phyloP scores from a whole-genome alignment of 2,329 filamentous ascomycete species.

The Aspergillus oerlinghausenensis region DNA sequence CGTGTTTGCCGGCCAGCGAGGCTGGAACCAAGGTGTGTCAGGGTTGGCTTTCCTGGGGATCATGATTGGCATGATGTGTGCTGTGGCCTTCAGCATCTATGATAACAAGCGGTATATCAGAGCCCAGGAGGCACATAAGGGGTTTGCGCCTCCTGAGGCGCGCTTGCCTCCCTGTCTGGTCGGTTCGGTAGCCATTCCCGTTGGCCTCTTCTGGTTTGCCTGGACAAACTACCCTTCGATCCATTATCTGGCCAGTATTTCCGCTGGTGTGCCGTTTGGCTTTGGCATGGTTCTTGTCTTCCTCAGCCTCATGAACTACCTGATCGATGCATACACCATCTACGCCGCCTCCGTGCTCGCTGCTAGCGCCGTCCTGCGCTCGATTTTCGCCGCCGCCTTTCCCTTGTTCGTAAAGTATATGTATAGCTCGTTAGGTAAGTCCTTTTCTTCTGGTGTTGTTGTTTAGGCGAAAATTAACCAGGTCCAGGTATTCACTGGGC shows the following conservation, averaged over 20 bases:
- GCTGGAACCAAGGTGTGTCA: slow-evolving; percentile 25
- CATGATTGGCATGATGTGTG: slow-evolving; percentile 30
- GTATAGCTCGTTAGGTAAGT: slow-evolving; percentile 34
- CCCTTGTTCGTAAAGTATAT: slow-evolving; percentile 45
- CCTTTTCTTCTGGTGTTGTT: background rate
- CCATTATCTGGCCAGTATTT: slow-evolving; percentile 37
- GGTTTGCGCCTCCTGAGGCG: slow-evolving; percentile 49
- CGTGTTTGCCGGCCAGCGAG: slow-evolving; percentile 19
- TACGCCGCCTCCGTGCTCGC: slow-evolving; percentile 38
- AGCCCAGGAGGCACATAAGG: slow-evolving; percentile 17
- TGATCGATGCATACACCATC: slow-evolving; percentile 40
- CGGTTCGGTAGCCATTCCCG: slow-evolving; percentile 47
- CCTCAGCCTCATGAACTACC: slow-evolving; percentile 38
- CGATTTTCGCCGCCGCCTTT: slow-evolving; percentile 42
- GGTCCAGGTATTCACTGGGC: slow-evolving; percentile 41
- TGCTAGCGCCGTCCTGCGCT: slow-evolving; percentile 42
- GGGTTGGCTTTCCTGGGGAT: slow-evolving; percentile 27
- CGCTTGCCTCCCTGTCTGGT: slow-evolving; percentile 48
- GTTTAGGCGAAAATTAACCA: background rate
- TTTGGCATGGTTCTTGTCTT: slow-evolving; percentile 40
- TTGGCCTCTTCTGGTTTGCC: slow-evolving; percentile 56
- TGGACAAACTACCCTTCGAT: slow-evolving; percentile 50
- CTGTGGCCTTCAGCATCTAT: slow-evolving; percentile 33
- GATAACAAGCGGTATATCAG: slow-evolving; percentile 33
- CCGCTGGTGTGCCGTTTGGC: slow-evolving; percentile 34